These are phyloP conservation scores for Peniophora sp. DNA, from an alignment of 1,284 basidiomycete genomes.

Conservation along the genomic window DNA sequence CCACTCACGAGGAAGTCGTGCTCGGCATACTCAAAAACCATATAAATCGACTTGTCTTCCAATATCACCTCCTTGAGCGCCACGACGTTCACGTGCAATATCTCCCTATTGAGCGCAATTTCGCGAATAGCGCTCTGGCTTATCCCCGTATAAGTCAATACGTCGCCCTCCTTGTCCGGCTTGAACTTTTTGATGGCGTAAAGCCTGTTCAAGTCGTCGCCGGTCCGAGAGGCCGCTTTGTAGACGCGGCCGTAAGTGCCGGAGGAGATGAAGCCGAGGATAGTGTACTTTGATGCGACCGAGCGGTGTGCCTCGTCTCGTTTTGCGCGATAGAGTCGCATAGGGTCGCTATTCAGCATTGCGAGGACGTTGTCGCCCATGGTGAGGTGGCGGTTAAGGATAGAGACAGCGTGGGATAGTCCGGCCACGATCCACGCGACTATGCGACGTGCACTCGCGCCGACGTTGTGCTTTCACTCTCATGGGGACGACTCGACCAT, in stretches of 20 bases:
- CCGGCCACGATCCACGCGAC: too few relatives aligned
- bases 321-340: slow-evolving; percentile 79
- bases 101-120: slow-evolving; percentile 95
- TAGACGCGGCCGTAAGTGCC: slow-evolving; percentile 98
- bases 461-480: too few relatives aligned
- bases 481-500: too few relatives aligned
- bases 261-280: slow-evolving; percentile 95
- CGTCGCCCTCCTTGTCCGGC: slow-evolving; percentile 96
- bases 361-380: slow-evolving; percentile 29
- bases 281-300: slow-evolving; percentile 79
- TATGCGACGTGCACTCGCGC: too few relatives aligned
- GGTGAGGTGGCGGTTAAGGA: background rate
- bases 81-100: slow-evolving; percentile 89
- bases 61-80: slow-evolving; percentile 91
- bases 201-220: slow-evolving; percentile 54
- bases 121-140: slow-evolving; percentile 96
- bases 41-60: slow-evolving; percentile 96
- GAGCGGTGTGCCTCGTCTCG: slow-evolving; percentile 61
- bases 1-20: slow-evolving; percentile 87
- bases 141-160: slow-evolving; percentile 91
- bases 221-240: slow-evolving; percentile 73
- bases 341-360: slow-evolving; percentile 42
- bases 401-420: too few relatives aligned
- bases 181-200: slow-evolving; percentile 99
- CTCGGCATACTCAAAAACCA: slow-evolving; percentile 99